phyloP scores from a whole-genome alignment of 768 basidiomycete species.

The Phanerochaete carnosa region DNA sequence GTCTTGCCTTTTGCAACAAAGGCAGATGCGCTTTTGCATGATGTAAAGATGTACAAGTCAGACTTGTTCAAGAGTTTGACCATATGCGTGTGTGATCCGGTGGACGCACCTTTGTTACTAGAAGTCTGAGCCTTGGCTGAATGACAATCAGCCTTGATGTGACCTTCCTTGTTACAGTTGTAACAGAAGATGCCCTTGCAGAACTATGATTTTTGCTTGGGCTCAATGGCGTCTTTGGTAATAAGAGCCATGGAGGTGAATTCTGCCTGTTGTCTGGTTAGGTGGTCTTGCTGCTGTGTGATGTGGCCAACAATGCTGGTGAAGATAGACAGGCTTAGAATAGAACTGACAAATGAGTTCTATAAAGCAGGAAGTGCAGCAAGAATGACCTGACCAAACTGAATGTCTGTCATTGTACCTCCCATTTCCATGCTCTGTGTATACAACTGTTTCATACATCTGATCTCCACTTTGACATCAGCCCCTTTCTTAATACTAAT shows the following conservation, averaged over 20 bases:
- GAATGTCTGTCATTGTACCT: no score
- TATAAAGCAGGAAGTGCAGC: not conserved
- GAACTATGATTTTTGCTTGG: constrained; percentile 2
- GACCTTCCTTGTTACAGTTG: constrained; percentile 5
- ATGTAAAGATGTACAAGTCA: not conserved
- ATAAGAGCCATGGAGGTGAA: no score
- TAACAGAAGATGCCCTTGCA: not conserved
- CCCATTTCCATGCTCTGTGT: no score
- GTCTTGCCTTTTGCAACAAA: not conserved
- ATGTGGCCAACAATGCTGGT: not conserved
- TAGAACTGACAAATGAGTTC: no score
- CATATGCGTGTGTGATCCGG: not conserved
- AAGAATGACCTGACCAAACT: no score
- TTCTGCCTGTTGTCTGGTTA: not conserved
- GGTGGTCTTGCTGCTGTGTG: not conserved
- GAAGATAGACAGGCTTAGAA: not conserved
- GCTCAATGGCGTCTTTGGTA: no score
- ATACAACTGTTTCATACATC: no score
- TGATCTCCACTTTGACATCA: not conserved
- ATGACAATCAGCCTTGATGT: not conserved
- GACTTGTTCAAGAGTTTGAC: not conserved
- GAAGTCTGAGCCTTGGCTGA: not conserved
- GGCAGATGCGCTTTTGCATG: not conserved
- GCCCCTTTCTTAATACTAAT: not conserved
- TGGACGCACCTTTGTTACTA: no score